Percentiles rank a stretch among this genome's conserved stretches.
phyloP scores from a whole-genome alignment of 495 filamentous ascomycete genomes.

The Emericellopsis terricola region DNA sequence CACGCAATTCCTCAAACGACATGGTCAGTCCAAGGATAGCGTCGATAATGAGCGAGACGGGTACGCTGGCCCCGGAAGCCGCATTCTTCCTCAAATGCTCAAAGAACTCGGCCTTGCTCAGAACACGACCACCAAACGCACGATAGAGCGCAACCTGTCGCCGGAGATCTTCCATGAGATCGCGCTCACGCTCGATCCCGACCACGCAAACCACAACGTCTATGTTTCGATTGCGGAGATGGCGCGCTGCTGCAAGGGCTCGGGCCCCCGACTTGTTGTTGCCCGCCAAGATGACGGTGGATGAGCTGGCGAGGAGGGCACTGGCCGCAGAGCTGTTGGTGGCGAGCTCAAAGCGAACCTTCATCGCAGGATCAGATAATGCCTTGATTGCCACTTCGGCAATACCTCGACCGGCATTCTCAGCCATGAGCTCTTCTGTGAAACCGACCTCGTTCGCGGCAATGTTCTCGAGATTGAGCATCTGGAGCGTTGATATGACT shows the following conservation, averaged over 20 bases:
- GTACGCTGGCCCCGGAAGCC: slow-evolving; percentile 10
- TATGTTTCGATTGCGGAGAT: slow-evolving; percentile 63
- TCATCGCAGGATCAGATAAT: slow-evolving; percentile 36
- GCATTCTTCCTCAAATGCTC: slow-evolving; percentile 21
- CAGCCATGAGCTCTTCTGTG: slow-evolving; percentile 74
- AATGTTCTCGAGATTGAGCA: slow-evolving; percentile 79
- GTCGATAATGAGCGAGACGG: slow-evolving; percentile 72
- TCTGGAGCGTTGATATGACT: slow-evolving; percentile 65
- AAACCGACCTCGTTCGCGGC: slow-evolving; percentile 69
- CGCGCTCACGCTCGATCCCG: slow-evolving; percentile 45
- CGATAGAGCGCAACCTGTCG: slow-evolving; percentile 61
- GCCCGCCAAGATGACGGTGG: slow-evolving; percentile 68
- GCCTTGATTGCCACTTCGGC: slow-evolving; percentile 59
- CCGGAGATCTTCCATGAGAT: slow-evolving; percentile 51
- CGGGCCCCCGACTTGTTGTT: slow-evolving; percentile 75
- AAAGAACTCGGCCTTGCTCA: slow-evolving; percentile 34
- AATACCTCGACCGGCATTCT: slow-evolving; percentile 78
- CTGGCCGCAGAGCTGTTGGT: slow-evolving; percentile 16
- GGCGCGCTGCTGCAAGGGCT: slow-evolving; percentile 69
- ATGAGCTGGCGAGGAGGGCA: slow-evolving; percentile 21
- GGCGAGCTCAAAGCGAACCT: slow-evolving; percentile 21
- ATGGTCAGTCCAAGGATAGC: slow-evolving; percentile 71
- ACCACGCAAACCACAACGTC: slow-evolving; percentile 70
- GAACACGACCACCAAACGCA: slow-evolving; percentile 55
- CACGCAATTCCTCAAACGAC: slow-evolving; percentile 65